Conservation (phyloP, 345 rosid genomes). For the Tarenaya hassleriana region DNA sequence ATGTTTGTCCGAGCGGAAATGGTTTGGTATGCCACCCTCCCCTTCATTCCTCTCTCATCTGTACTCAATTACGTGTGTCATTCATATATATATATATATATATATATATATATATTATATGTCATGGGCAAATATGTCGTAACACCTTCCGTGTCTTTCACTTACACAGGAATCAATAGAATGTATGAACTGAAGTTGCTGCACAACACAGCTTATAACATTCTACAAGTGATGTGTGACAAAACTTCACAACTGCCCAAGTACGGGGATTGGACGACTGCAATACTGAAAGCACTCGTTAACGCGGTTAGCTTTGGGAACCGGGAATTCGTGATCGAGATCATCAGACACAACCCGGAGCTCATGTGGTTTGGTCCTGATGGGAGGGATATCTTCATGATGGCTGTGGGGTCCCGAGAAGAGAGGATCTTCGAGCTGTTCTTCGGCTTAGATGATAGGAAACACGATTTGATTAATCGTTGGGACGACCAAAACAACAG, state of each 20-base stretch:
- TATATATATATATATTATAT: no score
- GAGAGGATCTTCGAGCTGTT: neutral
- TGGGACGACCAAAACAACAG: neutral
- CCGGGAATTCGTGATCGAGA: neutral
- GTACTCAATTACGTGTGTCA: no score
- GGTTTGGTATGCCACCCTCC: conserved; percentile 12
- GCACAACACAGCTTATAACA: neutral
- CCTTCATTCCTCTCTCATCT: no score
- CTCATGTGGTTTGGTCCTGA: neutral
- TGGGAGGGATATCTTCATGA: neutral
- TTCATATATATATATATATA: no score
- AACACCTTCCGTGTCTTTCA: no score
- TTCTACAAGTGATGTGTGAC: neutral
- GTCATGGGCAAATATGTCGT: neutral
- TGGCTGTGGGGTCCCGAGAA: neutral
- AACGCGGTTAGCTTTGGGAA: neutral
- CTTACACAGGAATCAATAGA: neutral
- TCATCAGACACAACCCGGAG: conserved; percentile 1
- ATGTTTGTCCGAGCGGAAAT: neutral
- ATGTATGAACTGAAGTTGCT: neutral
- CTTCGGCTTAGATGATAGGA: neutral
- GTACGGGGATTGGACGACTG: neutral
- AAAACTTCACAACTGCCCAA: neutral
- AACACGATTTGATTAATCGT: neutral
- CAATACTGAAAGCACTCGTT: neutral